Base-by-base conservation (phyloP, 345 rosid species). In the Pistacia atlantica region DNA sequence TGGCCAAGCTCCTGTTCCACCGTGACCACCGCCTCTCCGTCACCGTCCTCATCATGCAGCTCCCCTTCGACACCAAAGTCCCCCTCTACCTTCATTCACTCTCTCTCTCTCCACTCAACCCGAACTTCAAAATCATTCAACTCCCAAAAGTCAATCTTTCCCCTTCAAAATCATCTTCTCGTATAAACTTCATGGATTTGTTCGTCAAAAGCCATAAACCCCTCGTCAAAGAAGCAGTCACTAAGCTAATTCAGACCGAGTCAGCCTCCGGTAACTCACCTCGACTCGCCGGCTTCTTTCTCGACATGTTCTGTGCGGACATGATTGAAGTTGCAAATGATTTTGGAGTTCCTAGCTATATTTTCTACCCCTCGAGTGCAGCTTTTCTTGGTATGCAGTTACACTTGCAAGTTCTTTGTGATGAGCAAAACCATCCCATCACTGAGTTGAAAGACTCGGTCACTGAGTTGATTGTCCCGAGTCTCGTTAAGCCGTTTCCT, bases 401-500 rank as follows among this genome's bases (percentile, higher is more conserved):
- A 18, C 57, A 76, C 48, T 18, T 80, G 11, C 83, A 68, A 48
- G 9, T 17, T 35, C 62, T 83, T 13, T 46, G 37, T 8, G 83
- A 76, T 28, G 75, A 81, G 60, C 63, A 57, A 11, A 69, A 28
- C 63, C 48, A 64, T 54, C 60, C 54, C 67, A 25, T 74, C n/a
- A 18, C 66, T 45, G 77, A 70, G 63, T 77, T 79, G 5, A 76
- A 54, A 63, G 72, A 81, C 78, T 51, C 59, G 2, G 84, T 72
- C 0, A 77, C 81, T 14, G 83, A 80, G 80, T 17, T 82, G 13
- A 64, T 6, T 7, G 60, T 83, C 0, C 87, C 86, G 70, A 74
- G 82, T 33, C 75, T 83, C 4, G 61, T n/a, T 11, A 83, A 83
- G 33, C 82, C 74, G 1, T 71, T 86, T 38, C 83, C 90, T 3